These are phyloP conservation scores for Fraxinus anomala DNA, from an alignment of 257 asterid species.

Conservation along the genomic window DNA sequence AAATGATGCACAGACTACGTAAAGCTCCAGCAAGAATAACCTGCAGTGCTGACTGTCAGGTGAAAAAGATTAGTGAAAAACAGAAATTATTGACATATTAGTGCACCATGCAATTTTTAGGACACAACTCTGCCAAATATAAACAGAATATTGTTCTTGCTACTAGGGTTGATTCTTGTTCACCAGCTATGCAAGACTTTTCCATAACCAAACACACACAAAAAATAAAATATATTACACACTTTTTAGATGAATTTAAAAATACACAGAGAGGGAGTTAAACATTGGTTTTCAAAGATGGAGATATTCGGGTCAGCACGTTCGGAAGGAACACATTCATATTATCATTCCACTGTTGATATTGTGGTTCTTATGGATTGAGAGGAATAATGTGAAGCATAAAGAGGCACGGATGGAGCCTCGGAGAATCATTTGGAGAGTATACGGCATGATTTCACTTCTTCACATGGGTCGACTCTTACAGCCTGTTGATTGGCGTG, in stretches of 20 bases:
- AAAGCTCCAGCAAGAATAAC: slow-evolving; percentile 63
- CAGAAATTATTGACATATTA: not conserved
- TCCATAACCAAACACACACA: not conserved
- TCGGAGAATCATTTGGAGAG: too few relatives aligned
- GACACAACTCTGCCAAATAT: not conserved
- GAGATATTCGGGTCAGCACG: too few relatives aligned
- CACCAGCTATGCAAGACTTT: not conserved
- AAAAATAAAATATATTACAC: not conserved
- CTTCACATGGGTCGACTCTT: too few relatives aligned
- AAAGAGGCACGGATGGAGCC: too few relatives aligned
- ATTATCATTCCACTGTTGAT: too few relatives aligned
- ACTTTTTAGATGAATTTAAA: not conserved
- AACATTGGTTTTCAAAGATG: too few relatives aligned
- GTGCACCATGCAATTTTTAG: not conserved
- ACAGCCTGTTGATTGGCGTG: too few relatives aligned
- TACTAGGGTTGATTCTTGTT: not conserved
- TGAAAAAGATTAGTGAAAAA: not conserved
- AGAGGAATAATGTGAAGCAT: too few relatives aligned
- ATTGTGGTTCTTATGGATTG: too few relatives aligned
- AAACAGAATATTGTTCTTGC: not conserved
- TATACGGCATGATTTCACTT: too few relatives aligned
- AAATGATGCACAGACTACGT: slow-evolving; percentile 55
- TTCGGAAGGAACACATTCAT: too few relatives aligned
- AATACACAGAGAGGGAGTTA: not conserved
- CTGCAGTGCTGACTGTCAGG: slow-evolving; percentile 53